Percentiles rank a stretch among this genome's conserved stretches.
Evolutionary conservation across 208 protist species (phyloP).

Genomic region (Leishmania turanica): DNA sequence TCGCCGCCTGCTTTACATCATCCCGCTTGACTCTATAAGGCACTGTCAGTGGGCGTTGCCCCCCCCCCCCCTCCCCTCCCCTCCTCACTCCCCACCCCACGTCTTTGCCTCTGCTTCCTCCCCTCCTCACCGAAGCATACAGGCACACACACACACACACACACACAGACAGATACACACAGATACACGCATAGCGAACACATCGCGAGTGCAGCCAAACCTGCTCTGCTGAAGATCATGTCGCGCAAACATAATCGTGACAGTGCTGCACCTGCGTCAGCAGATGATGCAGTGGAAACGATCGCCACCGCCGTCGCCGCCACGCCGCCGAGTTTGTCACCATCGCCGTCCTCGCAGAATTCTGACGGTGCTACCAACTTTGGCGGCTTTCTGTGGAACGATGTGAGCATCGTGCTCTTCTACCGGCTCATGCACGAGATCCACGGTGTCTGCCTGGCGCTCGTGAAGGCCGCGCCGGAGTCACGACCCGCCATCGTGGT

Average conservation of each 20-base stretch:
- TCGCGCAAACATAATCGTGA: conserved; percentile 24
- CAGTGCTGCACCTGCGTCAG: background rate
- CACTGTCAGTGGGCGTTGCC: background rate
- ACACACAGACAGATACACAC: background rate
- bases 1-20: background rate
- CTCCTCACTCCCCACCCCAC: too few species aligned
- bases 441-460: conserved; percentile 17
- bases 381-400: conserved; percentile 70
- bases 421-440: conserved; percentile 43
- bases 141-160: background rate
- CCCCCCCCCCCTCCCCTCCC: too few species aligned
- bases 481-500: background rate
- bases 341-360: conserved; percentile 4
- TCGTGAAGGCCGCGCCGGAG: conserved; percentile 5
- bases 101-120: too few species aligned
- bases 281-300: background rate
- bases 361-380: conserved; percentile 31
- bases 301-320: background rate
- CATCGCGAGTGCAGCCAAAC: too few species aligned
- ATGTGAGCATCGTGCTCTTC: conserved; percentile 68
- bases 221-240: background rate
- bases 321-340: background rate
- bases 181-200: background rate
- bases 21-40: background rate
- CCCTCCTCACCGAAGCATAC: background rate